Percentiles rank a stretch among this genome's conserved stretches.
Evolutionary conservation across 2,329 filamentous ascomycete genomes (phyloP).

Genomic region (Cladosporium sp.): DNA sequence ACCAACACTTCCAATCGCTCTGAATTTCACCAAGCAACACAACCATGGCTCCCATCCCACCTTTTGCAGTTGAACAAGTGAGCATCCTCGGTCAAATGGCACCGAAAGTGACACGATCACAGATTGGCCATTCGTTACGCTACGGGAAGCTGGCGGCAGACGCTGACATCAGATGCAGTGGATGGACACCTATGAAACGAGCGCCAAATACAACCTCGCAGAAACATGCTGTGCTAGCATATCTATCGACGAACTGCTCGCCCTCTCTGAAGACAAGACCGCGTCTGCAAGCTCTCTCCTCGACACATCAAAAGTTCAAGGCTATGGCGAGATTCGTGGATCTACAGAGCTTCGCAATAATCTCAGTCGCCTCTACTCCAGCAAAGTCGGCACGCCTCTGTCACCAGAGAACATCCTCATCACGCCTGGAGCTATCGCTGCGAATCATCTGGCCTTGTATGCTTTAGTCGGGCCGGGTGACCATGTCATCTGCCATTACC

Average conservation of each 20-base stretch:
- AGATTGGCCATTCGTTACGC: background rate
- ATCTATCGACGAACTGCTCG: slow-evolving; percentile 61
- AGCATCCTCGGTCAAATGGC: slow-evolving; percentile 16
- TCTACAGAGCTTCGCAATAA: slow-evolving; percentile 57
- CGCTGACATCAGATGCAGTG: slow-evolving; percentile 35
- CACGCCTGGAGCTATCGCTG: slow-evolving; percentile 72
- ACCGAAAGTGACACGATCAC: background rate
- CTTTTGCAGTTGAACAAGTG: slow-evolving; percentile 67
- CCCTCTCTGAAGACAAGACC: slow-evolving; percentile 51
- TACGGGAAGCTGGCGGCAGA: too few relatives aligned
- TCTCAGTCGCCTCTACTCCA: slow-evolving; percentile 60
- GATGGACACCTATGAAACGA: slow-evolving; percentile 51
- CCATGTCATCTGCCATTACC: slow-evolving; percentile 80
- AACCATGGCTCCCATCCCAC: slow-evolving; percentile 23
- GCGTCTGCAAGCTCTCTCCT: slow-evolving; percentile 37
- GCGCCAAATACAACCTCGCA: slow-evolving; percentile 61
- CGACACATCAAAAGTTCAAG: slow-evolving; percentile 53
- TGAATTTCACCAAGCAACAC: background rate
- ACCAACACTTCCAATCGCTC: background rate
- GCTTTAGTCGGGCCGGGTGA: slow-evolving; percentile 65
- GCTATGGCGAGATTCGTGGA: slow-evolving; percentile 68
- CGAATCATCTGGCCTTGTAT: slow-evolving; percentile 78
- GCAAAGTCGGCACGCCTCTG: slow-evolving; percentile 43
- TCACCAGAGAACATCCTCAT: slow-evolving; percentile 63
- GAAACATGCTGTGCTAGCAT: slow-evolving; percentile 74